Base-by-base conservation (phyloP, 495 filamentous ascomycete genomes). In the Penicilliopsis zonata region DNA sequence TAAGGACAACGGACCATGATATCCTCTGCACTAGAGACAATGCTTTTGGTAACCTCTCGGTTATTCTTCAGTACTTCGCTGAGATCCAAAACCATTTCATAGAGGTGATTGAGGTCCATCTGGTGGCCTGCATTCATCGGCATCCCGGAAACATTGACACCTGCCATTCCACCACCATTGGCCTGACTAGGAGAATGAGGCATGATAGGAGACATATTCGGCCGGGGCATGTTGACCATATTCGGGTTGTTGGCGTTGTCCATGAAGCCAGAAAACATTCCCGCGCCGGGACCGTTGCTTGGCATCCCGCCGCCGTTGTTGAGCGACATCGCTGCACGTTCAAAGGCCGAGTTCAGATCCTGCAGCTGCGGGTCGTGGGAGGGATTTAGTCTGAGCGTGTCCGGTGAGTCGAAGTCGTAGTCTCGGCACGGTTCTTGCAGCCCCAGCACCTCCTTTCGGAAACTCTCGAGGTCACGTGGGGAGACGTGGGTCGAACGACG, bases 41-140 rank as follows among this genome's bases (percentile, higher is more conserved):
- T 79, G 24, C 72, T 74, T 38, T 77, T 74, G 5, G 82, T 79
- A 31, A 80, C 71, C 34, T 80, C 77, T 33, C 82, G 73, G 51
- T 90, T 93, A 25, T 80, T 72, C 44, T 77, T 76, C 13, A 87
- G 65, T 36, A 83, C 70, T 15, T 77, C 72, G 37, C 78, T 82
- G 41, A 93, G 60, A 49, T 88, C 80, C 35, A 86, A 67, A 12
- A 93, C 79, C 71, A 86, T 80, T 28, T 76, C 69, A 50, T 85
- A 86, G 26, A 93, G 71, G 50, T 83, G 78, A 47, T 86, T 83
- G 38, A 90, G 72, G 50, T 93, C 85, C 60, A 82, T 80, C 59
- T 88, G 81, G 45, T 88, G 82, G 13, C 84, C 83, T 14, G 82
- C 82, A 34, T 78, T 80, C 47, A 78, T 78, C 13, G 81, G 77